Evolutionary conservation across 805 yeast genomes (phyloP).

Genomic region (Osmozyma mogii): DNA sequence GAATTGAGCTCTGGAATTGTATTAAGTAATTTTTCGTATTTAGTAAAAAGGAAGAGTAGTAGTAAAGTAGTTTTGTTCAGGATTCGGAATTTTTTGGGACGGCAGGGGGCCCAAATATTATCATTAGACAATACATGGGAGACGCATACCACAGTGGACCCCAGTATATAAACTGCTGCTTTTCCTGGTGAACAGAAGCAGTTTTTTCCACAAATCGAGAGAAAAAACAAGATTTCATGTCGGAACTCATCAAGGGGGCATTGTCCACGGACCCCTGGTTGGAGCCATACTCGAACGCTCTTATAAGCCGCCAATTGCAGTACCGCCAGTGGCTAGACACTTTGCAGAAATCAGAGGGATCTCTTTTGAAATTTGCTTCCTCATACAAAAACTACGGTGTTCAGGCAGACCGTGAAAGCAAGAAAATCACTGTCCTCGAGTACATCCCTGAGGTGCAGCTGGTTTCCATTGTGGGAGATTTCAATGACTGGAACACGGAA

Average conservation of each 20-base stretch:
- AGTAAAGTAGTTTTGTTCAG: too few relatives aligned
- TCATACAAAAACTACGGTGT: constrained; percentile 75
- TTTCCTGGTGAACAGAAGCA: too few relatives aligned
- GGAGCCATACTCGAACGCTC: constrained; percentile 63
- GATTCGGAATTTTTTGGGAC: too few relatives aligned
- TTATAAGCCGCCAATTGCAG: constrained; percentile 57
- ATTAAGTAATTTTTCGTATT: too few relatives aligned
- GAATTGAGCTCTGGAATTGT: too few relatives aligned
- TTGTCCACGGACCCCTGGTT: constrained; percentile 79
- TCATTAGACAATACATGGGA: too few relatives aligned
- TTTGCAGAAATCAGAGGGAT: constrained; percentile 50
- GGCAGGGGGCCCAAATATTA: too few relatives aligned
- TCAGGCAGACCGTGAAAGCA: constrained; percentile 46
- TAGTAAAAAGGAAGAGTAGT: too few relatives aligned
- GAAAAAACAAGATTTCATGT: too few relatives aligned
- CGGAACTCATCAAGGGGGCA: constrained; percentile 41
- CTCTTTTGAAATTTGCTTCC: constrained; percentile 58
- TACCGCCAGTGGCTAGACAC: constrained; percentile 57
- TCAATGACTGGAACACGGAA: constrained; percentile 71
- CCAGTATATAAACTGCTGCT: too few relatives aligned
- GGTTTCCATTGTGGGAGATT: constrained; percentile 86
- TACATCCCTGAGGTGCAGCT: constrained; percentile 84
- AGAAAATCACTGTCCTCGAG: constrained; percentile 59
- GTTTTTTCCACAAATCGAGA: too few relatives aligned
- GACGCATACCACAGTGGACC: too few relatives aligned